Base-by-base conservation (phyloP, 352 stramenopile species). In the Achlya hypogyna region DNA sequence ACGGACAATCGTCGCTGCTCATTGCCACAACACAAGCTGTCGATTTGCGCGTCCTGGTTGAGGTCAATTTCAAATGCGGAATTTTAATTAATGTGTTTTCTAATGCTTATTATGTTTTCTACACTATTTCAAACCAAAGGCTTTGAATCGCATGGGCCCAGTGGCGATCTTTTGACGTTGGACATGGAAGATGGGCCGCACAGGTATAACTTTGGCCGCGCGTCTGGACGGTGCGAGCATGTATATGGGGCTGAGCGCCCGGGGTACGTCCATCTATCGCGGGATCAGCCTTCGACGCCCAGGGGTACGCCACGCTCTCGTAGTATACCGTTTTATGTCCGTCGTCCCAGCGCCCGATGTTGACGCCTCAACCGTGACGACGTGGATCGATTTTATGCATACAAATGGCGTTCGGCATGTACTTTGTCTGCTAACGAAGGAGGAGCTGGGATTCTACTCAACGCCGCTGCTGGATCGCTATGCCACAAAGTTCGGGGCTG, bases 311-410 rank as follows among this genome's bases (percentile, higher is more conserved):
- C 4, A 63, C 42, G 23, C 20, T 9, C 42, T 9, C 22, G 42
- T 49, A 22, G n/a, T n/a, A n/a, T n/a, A n/a, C 42, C 22, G 42
- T 49, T 49, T 56, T 10, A 38, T 20, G 25, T 20, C 5, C 23
- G 27, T 27, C 9, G 29, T 8, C 12, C n/a, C 35, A 67, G 60
- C 42, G 12, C 60, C 60, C 9, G 47, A 67, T 34, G 60, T 67
- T 4, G 51, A 49, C 51, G 60, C 56, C 29, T n/a, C 20, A 22
- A 32, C 8, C 27, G 60, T 67, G 16, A 18, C 56, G 25, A 38
- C 56, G 22, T 67, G 60, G 60, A 58, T 67, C 20, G 43, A 59
- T n/a, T 67, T 59, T 27, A 67, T 67, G 60, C 25, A 51, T 1
- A 16, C 31, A 2, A 31, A 59, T 18, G 60, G 51, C 22, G 45